These are phyloP conservation scores for Penicillium sp. DNA, from an alignment of 2,329 filamentous ascomycete genomes.

Conservation along the genomic window DNA sequence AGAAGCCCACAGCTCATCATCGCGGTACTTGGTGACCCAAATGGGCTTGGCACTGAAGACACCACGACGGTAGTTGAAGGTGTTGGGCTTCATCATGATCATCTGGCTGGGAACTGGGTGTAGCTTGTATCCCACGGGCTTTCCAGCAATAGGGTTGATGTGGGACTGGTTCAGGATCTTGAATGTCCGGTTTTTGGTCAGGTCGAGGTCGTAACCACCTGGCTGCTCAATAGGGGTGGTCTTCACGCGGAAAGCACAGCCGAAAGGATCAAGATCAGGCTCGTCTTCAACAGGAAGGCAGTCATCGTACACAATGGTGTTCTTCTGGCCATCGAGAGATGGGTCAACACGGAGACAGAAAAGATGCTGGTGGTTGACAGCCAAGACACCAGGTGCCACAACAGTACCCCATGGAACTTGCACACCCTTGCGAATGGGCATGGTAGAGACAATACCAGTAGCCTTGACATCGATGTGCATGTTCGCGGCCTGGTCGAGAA, in stretches of 20 bases:
- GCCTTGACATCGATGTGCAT: slow-evolving; percentile 64
- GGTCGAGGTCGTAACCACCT: neutral
- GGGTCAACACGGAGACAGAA: slow-evolving; percentile 5
- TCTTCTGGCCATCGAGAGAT: neutral
- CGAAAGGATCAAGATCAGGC: neutral
- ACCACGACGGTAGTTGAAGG: neutral
- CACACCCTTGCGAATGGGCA: slow-evolving; percentile 60
- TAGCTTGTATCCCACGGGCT: slow-evolving; percentile 1
- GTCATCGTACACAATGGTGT: neutral
- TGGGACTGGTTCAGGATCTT: slow-evolving; percentile 1
- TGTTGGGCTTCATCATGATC: neutral
- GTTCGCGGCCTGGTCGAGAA: slow-evolving; percentile 64
- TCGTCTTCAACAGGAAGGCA: neutral
- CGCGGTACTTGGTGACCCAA: neutral
- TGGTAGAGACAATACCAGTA: slow-evolving; percentile 65
- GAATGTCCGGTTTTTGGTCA: neutral
- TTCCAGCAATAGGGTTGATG: neutral
- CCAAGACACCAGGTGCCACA: slow-evolving; percentile 64
- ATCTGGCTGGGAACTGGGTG: neutral
- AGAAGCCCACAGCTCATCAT: neutral
- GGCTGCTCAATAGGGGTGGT: neutral
- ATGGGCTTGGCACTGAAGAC: neutral
- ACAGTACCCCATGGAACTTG: slow-evolving; percentile 61
- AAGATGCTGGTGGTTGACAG: slow-evolving; percentile 3
- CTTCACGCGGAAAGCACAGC: neutral